phyloP scores from a whole-genome alignment of 2,329 filamentous ascomycete genomes.

The Talaromyces rugulosus region DNA sequence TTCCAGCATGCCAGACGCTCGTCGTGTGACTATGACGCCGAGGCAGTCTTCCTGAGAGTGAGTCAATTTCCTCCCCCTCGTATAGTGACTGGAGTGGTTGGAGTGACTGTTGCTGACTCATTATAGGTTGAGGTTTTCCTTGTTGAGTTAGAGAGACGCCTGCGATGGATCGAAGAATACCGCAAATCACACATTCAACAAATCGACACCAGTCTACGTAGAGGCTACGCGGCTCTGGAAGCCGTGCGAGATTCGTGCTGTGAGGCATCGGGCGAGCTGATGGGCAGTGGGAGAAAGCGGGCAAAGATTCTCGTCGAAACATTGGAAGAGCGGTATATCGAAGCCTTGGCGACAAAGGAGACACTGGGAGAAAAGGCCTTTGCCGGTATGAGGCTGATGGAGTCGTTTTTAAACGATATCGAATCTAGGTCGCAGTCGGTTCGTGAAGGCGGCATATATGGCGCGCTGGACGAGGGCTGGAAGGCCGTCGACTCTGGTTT shows the following conservation, averaged over 20 bases:
- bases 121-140: conserved; percentile 50
- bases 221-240: conserved; percentile 80
- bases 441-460: conserved; percentile 64
- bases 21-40: conserved; percentile 42
- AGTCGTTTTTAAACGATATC: conserved; percentile 78
- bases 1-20: conserved; percentile 40
- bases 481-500: conserved; percentile 77
- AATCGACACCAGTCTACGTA: conserved; percentile 76
- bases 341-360: conserved; percentile 76
- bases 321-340: conserved; percentile 80
- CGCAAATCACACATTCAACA: conserved; percentile 75
- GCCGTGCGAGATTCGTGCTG: conserved; percentile 85
- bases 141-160: conserved; percentile 75
- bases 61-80: conserved; percentile 10
- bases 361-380: conserved; percentile 89
- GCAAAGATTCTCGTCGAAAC: conserved; percentile 90
- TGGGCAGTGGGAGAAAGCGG: conserved; percentile 78
- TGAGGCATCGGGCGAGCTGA: conserved; percentile 81
- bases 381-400: conserved; percentile 80
- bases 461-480: conserved; percentile 73
- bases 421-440: conserved; percentile 78
- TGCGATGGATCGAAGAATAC: conserved; percentile 86
- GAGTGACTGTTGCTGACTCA: not conserved
- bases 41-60: conserved; percentile 43
- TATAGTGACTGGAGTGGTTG: not conserved